These are phyloP conservation scores for Penicillium sp. DNA, from an alignment of 2,329 filamentous ascomycete species.

Conservation along the genomic window DNA sequence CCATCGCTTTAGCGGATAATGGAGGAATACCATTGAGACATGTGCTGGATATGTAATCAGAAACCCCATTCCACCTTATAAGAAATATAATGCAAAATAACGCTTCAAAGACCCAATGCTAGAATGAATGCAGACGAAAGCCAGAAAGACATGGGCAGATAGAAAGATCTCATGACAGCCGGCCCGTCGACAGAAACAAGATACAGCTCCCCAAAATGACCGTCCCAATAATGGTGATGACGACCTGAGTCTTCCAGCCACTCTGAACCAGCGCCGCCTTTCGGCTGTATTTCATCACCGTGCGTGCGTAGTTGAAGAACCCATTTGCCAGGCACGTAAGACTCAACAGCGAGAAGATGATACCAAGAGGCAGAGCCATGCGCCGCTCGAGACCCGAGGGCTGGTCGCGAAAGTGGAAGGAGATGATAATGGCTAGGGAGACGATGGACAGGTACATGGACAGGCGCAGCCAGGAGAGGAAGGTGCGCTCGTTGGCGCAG, in stretches of 20 bases:
- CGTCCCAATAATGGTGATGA: constrained; percentile 53
- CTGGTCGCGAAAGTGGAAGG: constrained; percentile 81
- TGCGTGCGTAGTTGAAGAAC: constrained; percentile 82
- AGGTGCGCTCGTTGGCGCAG: constrained; percentile 69
- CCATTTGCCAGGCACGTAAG: constrained; percentile 76
- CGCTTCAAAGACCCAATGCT: constrained; percentile 4
- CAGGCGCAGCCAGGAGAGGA: constrained; percentile 87
- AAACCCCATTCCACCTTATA: not conserved
- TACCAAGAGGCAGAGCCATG: constrained; percentile 80
- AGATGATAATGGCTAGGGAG: constrained; percentile 84
- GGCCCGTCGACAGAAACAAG: constrained; percentile 45
- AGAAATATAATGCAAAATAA: not conserved
- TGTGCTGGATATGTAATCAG: not conserved
- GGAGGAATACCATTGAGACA: not conserved
- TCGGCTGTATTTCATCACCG: constrained; percentile 77
- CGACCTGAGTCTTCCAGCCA: constrained; percentile 87
- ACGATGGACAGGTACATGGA: constrained; percentile 90
- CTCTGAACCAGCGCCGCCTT: constrained; percentile 84
- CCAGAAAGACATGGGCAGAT: not conserved
- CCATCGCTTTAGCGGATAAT: not conserved
- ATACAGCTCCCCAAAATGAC: constrained; percentile 50
- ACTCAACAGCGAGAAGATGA: constrained; percentile 83
- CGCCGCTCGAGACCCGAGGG: constrained; percentile 71
- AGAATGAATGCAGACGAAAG: not conserved
- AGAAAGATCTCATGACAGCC: constrained; percentile 7